These are phyloP conservation scores for Didymella keratinophila DNA, from an alignment of 2,329 filamentous ascomycete genomes.

Conservation along the genomic window DNA sequence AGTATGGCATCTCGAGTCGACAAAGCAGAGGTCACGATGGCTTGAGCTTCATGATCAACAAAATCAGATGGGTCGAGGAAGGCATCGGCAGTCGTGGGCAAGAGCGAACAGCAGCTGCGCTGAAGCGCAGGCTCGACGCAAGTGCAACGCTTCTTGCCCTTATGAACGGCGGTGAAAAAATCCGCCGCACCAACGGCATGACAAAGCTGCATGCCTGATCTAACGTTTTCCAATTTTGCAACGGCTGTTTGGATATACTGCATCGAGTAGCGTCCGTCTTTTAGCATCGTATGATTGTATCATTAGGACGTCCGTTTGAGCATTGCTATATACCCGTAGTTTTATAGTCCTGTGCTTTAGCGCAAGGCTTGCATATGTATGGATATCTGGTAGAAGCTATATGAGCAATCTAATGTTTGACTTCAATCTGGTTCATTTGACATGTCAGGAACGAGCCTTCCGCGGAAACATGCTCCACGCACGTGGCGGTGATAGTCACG, in stretches of 20 bases:
- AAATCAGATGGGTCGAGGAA: constrained; percentile 86
- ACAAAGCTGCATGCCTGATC: constrained; percentile 37
- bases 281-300: constrained; percentile 22
- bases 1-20: constrained; percentile 83
- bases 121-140: constrained; percentile 49
- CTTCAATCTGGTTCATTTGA: neutral
- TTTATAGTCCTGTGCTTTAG: constrained; percentile 35
- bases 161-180: constrained; percentile 38
- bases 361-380: constrained; percentile 23
- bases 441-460: neutral
- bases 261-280: constrained; percentile 9
- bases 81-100: constrained; percentile 57
- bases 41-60: constrained; percentile 84
- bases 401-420: constrained; percentile 21
- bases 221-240: constrained; percentile 17
- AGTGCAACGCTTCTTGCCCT: constrained; percentile 46
- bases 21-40: constrained; percentile 86
- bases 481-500: constrained; percentile 28
- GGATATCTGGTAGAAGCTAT: constrained; percentile 19
- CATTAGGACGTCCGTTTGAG: constrained; percentile 37
- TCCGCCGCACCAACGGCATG: constrained; percentile 35
- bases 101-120: constrained; percentile 48
- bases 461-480: constrained; percentile 11
- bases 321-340: constrained; percentile 53
- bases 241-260: constrained; percentile 10